Evolutionary conservation across 164 flowering plant species (phyloP).

Genomic region (Magnolia sinica): DNA sequence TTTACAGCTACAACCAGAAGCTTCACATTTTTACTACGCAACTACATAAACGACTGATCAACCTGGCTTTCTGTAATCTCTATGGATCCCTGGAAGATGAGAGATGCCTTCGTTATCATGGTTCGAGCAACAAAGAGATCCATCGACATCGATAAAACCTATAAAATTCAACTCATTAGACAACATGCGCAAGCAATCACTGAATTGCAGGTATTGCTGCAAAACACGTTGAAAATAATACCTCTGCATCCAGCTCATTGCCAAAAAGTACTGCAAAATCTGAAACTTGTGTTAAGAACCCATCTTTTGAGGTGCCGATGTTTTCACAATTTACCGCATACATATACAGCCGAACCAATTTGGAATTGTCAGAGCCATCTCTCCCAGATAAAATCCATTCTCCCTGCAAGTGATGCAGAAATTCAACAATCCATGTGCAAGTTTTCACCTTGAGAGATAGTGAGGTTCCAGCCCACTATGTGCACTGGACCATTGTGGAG

Average conservation of each 20-base stretch:
- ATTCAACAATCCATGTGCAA: neutral
- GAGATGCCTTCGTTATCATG: conserved; percentile 82
- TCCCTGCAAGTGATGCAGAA: conserved; percentile 52
- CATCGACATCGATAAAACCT: conserved; percentile 99
- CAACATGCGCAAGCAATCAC: neutral
- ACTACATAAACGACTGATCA: conserved; percentile 7
- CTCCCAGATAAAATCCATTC: conserved; percentile 85
- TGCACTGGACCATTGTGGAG: neutral
- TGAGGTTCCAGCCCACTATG: neutral
- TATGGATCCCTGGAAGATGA: conserved; percentile 64
- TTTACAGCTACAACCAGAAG: neutral
- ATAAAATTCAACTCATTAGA: conserved; percentile 12
- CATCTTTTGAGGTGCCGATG: conserved; percentile 66
- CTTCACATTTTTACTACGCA: neutral
- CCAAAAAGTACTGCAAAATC: conserved; percentile 93
- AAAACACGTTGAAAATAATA: conserved; percentile 13
- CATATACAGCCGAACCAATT: conserved; percentile 62
- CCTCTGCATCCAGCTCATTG: conserved; percentile 99
- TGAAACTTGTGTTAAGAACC: conserved; percentile 77
- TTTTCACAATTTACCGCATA: conserved; percentile 70
- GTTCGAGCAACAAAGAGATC: conserved; percentile 97
- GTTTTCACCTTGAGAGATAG: neutral
- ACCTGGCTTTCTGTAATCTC: conserved; percentile 76
- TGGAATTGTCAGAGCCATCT: conserved; percentile 44
- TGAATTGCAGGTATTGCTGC: neutral